Evolutionary conservation across 805 yeast genomes (phyloP).

Genomic region (Myxozyma melibiosi): DNA sequence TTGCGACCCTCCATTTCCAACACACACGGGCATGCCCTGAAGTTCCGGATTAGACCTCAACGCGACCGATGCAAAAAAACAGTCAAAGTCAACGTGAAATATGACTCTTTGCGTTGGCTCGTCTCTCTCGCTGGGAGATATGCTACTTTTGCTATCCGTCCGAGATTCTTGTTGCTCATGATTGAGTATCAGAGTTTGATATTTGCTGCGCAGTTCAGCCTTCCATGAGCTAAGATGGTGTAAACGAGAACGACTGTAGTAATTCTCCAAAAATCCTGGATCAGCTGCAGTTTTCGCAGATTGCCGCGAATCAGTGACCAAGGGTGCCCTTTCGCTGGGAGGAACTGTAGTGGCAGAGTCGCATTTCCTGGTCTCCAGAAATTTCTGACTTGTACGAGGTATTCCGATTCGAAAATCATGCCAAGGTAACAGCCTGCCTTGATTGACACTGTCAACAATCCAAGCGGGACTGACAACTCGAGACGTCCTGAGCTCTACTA

Average conservation of each 20-base stretch:
- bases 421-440: constrained; percentile 64
- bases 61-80: constrained; percentile 89
- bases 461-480: constrained; percentile 82
- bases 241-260: constrained; percentile 78
- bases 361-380: neutral
- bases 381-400: too few relatives aligned
- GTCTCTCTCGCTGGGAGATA: neutral
- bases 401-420: constrained; percentile 53
- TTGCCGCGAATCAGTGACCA: constrained; percentile 13
- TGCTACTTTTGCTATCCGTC: neutral
- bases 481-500: constrained; percentile 61
- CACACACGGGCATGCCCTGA: constrained; percentile 64
- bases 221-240: constrained; percentile 92
- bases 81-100: constrained; percentile 88
- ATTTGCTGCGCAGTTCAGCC: constrained; percentile 64
- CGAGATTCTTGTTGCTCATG: neutral
- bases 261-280: constrained; percentile 71
- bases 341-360: neutral
- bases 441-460: constrained; percentile 67
- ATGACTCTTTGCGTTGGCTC: constrained; percentile 44
- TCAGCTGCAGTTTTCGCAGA: constrained; percentile 61
- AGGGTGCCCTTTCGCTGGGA: neutral
- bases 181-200: constrained; percentile 45
- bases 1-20: constrained; percentile 51
- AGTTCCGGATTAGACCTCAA: constrained; percentile 58